A percentile compares a stretch with the other conserved stretches of the same genome.
Conservation (phyloP, 805 yeast genomes). For the Wickerhamiella alocasiicola region DNA sequence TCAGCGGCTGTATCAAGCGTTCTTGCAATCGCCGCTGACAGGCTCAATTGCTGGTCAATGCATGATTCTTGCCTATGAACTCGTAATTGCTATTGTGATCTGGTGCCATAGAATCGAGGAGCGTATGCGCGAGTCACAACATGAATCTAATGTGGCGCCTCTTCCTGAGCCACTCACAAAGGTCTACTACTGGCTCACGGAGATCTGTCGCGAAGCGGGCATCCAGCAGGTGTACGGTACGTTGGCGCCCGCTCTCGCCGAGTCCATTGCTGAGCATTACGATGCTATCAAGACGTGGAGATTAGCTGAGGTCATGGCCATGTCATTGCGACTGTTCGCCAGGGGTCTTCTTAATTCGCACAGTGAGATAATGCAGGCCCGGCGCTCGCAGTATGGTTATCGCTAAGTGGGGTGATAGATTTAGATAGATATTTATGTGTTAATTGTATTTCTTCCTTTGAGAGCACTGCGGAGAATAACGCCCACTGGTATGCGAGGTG, state of each 20-base stretch:
- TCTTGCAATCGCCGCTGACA: conserved; percentile 19
- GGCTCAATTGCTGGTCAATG: conserved; percentile 17
- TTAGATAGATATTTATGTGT: too few species aligned
- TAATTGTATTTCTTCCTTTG: too few species aligned
- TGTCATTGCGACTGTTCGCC: conserved; percentile 19
- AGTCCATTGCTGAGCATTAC: conserved; percentile 21
- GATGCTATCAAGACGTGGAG: conserved; percentile 24
- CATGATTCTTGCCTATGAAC: conserved; percentile 20
- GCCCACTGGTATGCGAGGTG: too few species aligned
- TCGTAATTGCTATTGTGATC: conserved; percentile 21
- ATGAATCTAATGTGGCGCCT: conserved; percentile 3
- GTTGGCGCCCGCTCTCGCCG: conserved; percentile 21
- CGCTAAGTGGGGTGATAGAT: too few species aligned
- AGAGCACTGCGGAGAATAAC: too few species aligned
- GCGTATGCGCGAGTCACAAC: conserved; percentile 11
- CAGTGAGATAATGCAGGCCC: conserved; percentile 8
- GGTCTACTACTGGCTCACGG: conserved; percentile 16
- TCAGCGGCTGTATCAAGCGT: conserved; percentile 18
- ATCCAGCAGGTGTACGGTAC: conserved; percentile 18
- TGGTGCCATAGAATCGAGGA: conserved; percentile 25
- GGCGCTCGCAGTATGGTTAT: not conserved
- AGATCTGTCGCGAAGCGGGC: conserved; percentile 17
- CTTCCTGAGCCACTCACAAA: conserved; percentile 3
- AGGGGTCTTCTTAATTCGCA: conserved; percentile 15
- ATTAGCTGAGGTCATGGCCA: conserved; percentile 19